phyloP scores from a whole-genome alignment of 768 basidiomycete species.

The Podaxis rugospora region DNA sequence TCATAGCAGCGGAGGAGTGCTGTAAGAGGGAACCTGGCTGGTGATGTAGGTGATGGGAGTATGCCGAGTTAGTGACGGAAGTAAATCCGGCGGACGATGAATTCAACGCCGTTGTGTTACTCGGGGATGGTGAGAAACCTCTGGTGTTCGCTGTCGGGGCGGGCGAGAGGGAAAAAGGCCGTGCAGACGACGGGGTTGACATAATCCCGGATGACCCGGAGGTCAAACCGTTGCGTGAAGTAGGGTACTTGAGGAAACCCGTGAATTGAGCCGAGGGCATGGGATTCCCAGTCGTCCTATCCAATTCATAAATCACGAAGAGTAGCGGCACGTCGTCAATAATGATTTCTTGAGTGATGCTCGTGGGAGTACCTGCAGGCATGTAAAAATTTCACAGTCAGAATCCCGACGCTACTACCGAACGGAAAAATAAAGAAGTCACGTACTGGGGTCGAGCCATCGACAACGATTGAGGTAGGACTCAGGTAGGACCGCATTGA shows the following conservation, averaged over 20 bases:
- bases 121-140: not conserved
- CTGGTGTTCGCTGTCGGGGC: constrained; percentile 4
- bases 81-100: not conserved
- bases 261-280: constrained; percentile 60
- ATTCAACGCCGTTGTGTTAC: not conserved
- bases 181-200: not conserved
- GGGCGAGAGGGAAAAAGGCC: constrained; percentile 1
- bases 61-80: not conserved
- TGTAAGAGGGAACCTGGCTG: not conserved
- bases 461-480: constrained; percentile 62
- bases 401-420: constrained; percentile 20
- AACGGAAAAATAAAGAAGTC: constrained; percentile 12
- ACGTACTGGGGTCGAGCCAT: constrained; percentile 67
- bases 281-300: constrained; percentile 45
- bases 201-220: constrained; percentile 1
- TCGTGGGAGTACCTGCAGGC: constrained; percentile 45
- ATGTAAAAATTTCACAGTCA: constrained; percentile 17
- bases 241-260: constrained; percentile 30
- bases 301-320: constrained; percentile 64
- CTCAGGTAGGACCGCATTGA: constrained; percentile 60
- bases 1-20: not conserved
- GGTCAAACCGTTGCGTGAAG: not conserved
- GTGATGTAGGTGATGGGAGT: constrained; percentile 16
- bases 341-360: constrained; percentile 66
- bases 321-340: constrained; percentile 61